Conservation (phyloP, 2,329 filamentous ascomycete genomes). For the Cladosporium sp. region DNA sequence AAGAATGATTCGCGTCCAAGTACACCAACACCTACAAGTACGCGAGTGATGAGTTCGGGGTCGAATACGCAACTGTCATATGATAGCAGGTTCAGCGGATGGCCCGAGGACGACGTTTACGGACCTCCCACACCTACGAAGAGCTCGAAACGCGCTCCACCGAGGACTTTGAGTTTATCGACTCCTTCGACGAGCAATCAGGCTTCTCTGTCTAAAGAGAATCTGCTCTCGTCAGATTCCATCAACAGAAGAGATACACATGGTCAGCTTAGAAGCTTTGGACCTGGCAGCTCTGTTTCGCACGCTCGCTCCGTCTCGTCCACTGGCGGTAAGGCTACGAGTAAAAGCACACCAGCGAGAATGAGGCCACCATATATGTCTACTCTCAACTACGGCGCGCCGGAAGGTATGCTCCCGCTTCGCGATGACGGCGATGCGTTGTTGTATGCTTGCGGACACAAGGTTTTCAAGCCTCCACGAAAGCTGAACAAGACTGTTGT, state of each 20-base stretch:
- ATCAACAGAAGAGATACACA: not conserved
- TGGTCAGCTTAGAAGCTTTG: not conserved
- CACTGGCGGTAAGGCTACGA: not conserved
- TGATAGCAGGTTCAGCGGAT: constrained; percentile 8
- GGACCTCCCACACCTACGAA: not conserved
- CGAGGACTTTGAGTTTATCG: not conserved
- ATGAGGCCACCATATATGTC: not conserved
- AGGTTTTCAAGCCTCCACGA: constrained; percentile 5
- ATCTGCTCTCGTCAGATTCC: not conserved
- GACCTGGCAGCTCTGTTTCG: not conserved
- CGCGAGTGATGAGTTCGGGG: not conserved
- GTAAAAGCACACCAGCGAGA: not conserved
- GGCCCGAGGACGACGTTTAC: not conserved
- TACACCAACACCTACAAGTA: not conserved
- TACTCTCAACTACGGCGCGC: not conserved
- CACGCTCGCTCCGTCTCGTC: not conserved
- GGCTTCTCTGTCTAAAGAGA: not conserved
- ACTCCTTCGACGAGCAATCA: not conserved
- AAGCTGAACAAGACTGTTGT: constrained; percentile 6
- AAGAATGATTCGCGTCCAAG: not conserved
- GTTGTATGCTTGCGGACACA: constrained; percentile 5
- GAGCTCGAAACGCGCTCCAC: not conserved
- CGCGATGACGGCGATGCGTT: not conserved
- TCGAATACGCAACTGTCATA: not conserved
- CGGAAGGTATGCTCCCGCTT: not conserved